Percentiles rank a stretch among this genome's conserved stretches.
Conservation (phyloP, 139 green algal genomes). For the Tetradesmus obliquus region DNA sequence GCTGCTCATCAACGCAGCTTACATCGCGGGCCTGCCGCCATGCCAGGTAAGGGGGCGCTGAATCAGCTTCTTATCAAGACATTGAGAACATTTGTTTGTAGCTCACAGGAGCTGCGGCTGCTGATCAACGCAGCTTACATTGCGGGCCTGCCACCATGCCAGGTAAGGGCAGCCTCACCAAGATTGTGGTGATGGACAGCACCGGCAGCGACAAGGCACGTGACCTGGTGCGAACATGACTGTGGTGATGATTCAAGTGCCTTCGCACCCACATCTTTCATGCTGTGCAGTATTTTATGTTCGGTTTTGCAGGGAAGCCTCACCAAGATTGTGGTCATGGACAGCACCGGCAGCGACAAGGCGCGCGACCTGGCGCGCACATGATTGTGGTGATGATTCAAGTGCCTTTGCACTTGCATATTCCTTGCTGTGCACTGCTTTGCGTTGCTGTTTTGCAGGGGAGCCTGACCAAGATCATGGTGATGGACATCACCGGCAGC, state of each 20-base stretch:
- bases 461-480: too few species aligned
- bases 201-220: slow-evolving; percentile 35
- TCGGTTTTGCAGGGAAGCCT: not conserved
- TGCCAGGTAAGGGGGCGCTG: slow-evolving; percentile 20
- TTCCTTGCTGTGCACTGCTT: too few species aligned
- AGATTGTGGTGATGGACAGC: slow-evolving; percentile 47
- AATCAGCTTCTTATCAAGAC: not conserved
- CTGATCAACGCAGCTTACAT: slow-evolving; percentile 56
- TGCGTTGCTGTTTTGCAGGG: too few species aligned
- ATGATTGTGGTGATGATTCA: too few species aligned
- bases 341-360: slow-evolving; percentile 31
- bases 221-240: slow-evolving; percentile 44
- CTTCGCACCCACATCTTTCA: too few species aligned
- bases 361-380: not conserved
- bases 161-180: slow-evolving; percentile 6
- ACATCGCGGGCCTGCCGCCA: slow-evolving; percentile 53
- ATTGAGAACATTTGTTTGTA: not conserved
- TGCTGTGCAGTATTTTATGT: too few species aligned
- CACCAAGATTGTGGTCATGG: slow-evolving; percentile 49
- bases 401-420: too few species aligned
- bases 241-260: slow-evolving; percentile 32
- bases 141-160: not conserved
- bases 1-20: slow-evolving; percentile 53
- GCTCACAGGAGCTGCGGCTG: slow-evolving; percentile 44
- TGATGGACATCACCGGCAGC: too few species aligned